Conservation (phyloP, 2,329 filamentous ascomycete genomes). For the Fusarium sacchari region DNA sequence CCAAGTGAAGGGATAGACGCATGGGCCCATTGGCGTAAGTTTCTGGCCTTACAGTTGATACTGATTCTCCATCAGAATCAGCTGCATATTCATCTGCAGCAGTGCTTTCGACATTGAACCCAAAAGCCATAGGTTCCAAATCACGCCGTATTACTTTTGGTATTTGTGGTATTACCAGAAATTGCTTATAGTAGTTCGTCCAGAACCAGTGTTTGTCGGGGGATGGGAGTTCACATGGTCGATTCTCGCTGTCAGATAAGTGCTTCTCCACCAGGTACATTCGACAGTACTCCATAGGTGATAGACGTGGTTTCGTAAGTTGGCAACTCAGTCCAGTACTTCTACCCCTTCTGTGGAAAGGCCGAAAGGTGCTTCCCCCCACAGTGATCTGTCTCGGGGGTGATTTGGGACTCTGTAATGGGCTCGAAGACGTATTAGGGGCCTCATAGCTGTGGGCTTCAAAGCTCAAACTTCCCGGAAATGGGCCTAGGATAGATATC, state of each 20-base stretch:
- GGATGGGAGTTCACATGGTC: slow-evolving; percentile 44
- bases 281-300: slow-evolving; percentile 54
- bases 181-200: slow-evolving; percentile 50
- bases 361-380: neutral
- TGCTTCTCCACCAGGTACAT: slow-evolving; percentile 50
- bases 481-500: slow-evolving; percentile 11
- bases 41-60: slow-evolving; percentile 24
- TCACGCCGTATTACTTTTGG: slow-evolving; percentile 43
- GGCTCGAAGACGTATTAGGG: neutral
- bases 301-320: slow-evolving; percentile 47
- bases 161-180: slow-evolving; percentile 50
- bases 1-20: slow-evolving; percentile 49
- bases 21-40: slow-evolving; percentile 30
- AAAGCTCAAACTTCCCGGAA: neutral
- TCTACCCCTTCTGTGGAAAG: neutral
- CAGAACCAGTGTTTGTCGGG: slow-evolving; percentile 48
- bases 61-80: slow-evolving; percentile 38
- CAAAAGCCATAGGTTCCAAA: neutral
- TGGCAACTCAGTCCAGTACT: neutral
- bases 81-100: neutral
- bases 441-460: neutral
- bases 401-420: neutral
- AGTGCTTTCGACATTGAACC: neutral
- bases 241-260: slow-evolving; percentile 39
- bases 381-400: neutral